Conservation (phyloP, 1,284 basidiomycete species). For the Ganoderma lucidum region DNA sequence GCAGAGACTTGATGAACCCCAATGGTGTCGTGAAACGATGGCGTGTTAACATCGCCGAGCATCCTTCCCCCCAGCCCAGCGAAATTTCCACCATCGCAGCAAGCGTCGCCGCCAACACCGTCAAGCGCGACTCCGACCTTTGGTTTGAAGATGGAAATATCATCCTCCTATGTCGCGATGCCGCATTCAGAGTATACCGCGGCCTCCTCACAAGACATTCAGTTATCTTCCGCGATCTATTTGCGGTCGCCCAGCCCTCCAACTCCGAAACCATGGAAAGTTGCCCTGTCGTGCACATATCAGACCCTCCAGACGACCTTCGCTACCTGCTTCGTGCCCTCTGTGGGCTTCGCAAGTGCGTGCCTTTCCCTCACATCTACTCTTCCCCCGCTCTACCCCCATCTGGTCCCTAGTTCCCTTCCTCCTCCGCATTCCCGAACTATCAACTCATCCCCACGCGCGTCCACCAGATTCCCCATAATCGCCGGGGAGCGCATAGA, state of each 20-base stretch:
- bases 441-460: not conserved
- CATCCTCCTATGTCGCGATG: constrained; percentile 34
- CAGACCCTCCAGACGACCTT: constrained; percentile 33
- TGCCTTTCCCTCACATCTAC: not conserved
- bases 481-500: constrained; percentile 29
- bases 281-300: constrained; percentile 35
- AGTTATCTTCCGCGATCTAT: constrained; percentile 38
- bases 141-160: constrained; percentile 42
- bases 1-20: constrained; percentile 30
- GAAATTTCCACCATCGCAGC: constrained; percentile 28
- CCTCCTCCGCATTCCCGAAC: not conserved
- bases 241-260: constrained; percentile 33
- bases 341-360: constrained; percentile 33
- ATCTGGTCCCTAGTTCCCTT: not conserved
- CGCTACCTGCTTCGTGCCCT: constrained; percentile 30
- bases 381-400: not conserved
- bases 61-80: constrained; percentile 25
- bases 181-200: constrained; percentile 37
- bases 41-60: constrained; percentile 32
- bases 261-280: constrained; percentile 32
- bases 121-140: constrained; percentile 35
- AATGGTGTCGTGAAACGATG: constrained; percentile 33
- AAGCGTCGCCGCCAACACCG: constrained; percentile 22
- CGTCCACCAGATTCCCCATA: constrained; percentile 23
- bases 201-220: constrained; percentile 37